These are phyloP conservation scores for Beauveria asiatica DNA, from an alignment of 2,329 filamentous ascomycete species.

Conservation along the genomic window DNA sequence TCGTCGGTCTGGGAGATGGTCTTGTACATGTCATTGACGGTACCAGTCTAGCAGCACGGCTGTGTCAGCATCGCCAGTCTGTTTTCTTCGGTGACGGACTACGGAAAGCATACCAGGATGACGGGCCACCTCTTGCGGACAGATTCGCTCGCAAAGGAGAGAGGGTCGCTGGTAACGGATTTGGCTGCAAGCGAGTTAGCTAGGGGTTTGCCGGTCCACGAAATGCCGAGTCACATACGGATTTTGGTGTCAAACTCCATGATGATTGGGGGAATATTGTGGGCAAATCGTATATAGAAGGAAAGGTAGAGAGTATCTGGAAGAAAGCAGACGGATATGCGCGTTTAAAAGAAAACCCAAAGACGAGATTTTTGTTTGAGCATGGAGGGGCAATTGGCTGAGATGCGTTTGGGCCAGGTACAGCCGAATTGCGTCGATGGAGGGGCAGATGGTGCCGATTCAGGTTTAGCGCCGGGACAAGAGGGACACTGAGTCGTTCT, in stretches of 20 bases:
- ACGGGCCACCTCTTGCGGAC: constrained; percentile 86
- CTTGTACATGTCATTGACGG: constrained; percentile 90
- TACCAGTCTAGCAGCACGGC: constrained; percentile 58
- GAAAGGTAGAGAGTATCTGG: not conserved
- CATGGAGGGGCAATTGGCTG: constrained; percentile 10
- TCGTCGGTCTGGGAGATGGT: constrained; percentile 52
- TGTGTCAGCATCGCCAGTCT: not conserved
- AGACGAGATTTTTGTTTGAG: constrained; percentile 5
- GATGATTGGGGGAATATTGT: not conserved
- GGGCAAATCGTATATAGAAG: not conserved
- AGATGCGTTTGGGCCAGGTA: constrained; percentile 2
- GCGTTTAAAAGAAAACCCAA: constrained; percentile 4
- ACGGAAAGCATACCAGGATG: constrained; percentile 56
- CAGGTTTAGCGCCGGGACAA: not conserved
- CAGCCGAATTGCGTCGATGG: not conserved
- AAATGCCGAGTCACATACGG: constrained; percentile 39
- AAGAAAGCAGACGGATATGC: not conserved
- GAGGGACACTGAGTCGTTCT: not conserved
- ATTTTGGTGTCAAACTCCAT: constrained; percentile 73
- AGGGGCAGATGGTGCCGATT: constrained; percentile 2
- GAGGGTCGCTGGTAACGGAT: constrained; percentile 71
- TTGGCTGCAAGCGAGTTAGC: constrained; percentile 45
- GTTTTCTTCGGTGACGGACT: not conserved
- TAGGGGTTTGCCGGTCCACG: not conserved
- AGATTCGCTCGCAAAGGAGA: constrained; percentile 79